Evolutionary conservation across 148 eudicot genomes (phyloP).

Genomic region (Nepenthes gracilis): DNA sequence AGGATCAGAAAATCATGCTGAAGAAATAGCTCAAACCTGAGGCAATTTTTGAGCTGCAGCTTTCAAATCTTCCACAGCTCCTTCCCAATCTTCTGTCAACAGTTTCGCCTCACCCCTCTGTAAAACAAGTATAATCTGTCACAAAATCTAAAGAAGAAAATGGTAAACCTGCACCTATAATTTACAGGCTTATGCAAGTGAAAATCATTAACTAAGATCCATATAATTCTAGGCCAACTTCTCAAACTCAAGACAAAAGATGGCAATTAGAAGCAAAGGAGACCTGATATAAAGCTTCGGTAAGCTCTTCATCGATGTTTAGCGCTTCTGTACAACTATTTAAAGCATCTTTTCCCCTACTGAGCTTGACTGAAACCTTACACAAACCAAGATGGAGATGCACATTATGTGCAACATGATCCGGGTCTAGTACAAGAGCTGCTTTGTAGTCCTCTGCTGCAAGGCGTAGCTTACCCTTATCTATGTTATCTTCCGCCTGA

Average conservation of each 20-base stretch:
- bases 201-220: no score
- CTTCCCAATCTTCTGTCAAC: slow-evolving; percentile 81
- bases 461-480: slow-evolving; percentile 79
- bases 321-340: slow-evolving; percentile 64
- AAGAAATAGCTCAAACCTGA: slow-evolving; percentile 39
- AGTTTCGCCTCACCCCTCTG: slow-evolving; percentile 96
- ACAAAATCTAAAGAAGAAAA: slow-evolving; percentile 2
- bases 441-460: slow-evolving; percentile 83
- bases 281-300: slow-evolving; percentile 79
- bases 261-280: slow-evolving; percentile 4
- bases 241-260: background rate
- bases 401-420: slow-evolving; percentile 72
- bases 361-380: slow-evolving; percentile 76
- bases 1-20: background rate
- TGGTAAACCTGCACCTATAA: background rate
- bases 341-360: slow-evolving; percentile 85
- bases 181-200: no score
- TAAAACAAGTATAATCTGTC: slow-evolving; percentile 9
- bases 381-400: slow-evolving; percentile 90
- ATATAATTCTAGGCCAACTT: no score
- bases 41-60: slow-evolving; percentile 87
- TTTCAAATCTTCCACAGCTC: slow-evolving; percentile 86
- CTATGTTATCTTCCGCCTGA: slow-evolving; percentile 75
- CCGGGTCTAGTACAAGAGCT: slow-evolving; percentile 80
- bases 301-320: slow-evolving; percentile 65